Base-by-base conservation (phyloP, 768 basidiomycete genomes). In the Lactarius sanguifluus region DNA sequence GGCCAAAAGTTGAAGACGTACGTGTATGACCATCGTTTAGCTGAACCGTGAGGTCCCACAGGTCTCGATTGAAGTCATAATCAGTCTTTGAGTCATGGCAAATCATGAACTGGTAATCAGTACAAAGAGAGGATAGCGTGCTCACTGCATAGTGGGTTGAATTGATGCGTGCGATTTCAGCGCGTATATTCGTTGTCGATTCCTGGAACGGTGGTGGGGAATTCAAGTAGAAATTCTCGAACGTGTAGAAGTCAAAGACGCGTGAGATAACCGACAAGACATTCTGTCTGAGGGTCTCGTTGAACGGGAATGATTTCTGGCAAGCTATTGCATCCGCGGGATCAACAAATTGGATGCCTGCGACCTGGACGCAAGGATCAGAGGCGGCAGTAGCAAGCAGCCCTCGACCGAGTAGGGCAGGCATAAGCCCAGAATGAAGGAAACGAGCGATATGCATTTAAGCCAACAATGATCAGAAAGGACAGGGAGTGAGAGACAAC, bases 1-100 rank as follows among this genome's bases (percentile, higher is more conserved):
- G 50, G 32, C n/a, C 28, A 43, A 28, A 43, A 28, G 9, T 25
- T 23, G 23, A 66, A 12, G 45, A 72, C 80, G 36, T 74, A 84
- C 86, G 80, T 16, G 86, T 89, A 71, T 88, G 87, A 5, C 87
- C 87, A 70, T 88, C 86, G 70, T 89, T 88, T 52, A 89, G 68
- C 57, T 79, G 80, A 20, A 79, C 83, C 0, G 80, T 81, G 66
- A 85, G 81, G 61, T 85, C 78, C 64, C 82, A 87, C 20, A 89
- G 70, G 45, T 81, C 86, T 55, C 76, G 77, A 70, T 82, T 87
- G 75, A 89, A 87, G 71, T 86, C 86, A 67, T 86, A 89, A 68
- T 88, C 87, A 9, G 86, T 85, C 84, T 88, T 89, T 6, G 5
- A 5, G 15, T 40, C 5, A 40, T 40, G 38, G 16, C 38, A 15